Evolutionary conservation across 139 green algal genomes (phyloP).

Genomic region (Spirogloea muscicola): DNA sequence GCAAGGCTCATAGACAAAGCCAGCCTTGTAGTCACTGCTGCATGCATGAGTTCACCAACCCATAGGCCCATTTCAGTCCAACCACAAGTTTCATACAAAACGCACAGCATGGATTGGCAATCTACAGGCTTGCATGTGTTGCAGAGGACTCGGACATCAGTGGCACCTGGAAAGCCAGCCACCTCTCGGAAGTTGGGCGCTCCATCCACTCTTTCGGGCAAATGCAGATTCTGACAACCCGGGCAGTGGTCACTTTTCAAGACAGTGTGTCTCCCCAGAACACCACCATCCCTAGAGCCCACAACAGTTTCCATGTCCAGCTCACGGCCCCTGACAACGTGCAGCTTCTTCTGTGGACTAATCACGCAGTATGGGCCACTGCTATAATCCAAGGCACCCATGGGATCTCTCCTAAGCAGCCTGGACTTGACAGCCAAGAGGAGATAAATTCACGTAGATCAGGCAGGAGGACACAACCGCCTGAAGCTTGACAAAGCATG

Average conservation of each 20-base stretch:
- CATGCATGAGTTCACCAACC: too few species aligned
- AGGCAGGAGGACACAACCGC: not conserved
- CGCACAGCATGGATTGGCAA: too few species aligned
- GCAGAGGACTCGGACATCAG: too few species aligned
- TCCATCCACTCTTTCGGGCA: slow-evolving; percentile 52
- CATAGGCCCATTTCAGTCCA: too few species aligned
- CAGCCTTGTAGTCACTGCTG: too few species aligned
- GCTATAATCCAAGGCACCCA: slow-evolving; percentile 64
- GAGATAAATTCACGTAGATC: not conserved
- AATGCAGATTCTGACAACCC: slow-evolving; percentile 56
- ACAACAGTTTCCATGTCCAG: slow-evolving; percentile 15
- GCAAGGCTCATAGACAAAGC: too few species aligned
- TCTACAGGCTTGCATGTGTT: too few species aligned
- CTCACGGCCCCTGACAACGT: not conserved
- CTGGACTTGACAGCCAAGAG: slow-evolving; percentile 39
- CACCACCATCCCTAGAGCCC: not conserved
- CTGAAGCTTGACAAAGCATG: not conserved
- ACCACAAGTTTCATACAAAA: too few species aligned
- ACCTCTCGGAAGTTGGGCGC: slow-evolving; percentile 76
- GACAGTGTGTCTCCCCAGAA: slow-evolving; percentile 69
- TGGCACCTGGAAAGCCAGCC: slow-evolving; percentile 18
- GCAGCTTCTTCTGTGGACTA: not conserved
- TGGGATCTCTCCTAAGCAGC: slow-evolving; percentile 77
- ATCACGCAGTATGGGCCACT: slow-evolving; percentile 8
- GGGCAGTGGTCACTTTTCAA: slow-evolving; percentile 89